Base-by-base conservation (phyloP, 805 yeast species). In the Martiniozyma abietophila region DNA sequence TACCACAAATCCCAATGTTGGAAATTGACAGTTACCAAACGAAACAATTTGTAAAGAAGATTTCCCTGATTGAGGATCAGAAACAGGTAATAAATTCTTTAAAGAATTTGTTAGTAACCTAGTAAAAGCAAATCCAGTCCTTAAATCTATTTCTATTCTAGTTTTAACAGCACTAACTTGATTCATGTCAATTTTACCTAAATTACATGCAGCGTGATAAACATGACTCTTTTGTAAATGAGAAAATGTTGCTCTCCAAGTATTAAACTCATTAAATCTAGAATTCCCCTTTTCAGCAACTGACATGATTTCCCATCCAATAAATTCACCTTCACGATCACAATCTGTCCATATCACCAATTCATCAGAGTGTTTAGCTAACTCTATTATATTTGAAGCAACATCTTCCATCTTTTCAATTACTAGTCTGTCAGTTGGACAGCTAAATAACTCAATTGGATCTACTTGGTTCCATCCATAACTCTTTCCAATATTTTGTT, bases 341-440 rank as follows among this genome's bases (percentile, higher is more conserved):
- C 98, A 92, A 67, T 92, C 99, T 1, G 98, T 92, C 97, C 98
- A 92, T 6, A 92, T 84, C 82, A 85, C 83, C 35, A 92, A 58
- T 25, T 61, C 61, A 34, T 74, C 71, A 5, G 83, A 71, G 14
- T 49, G 49, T 26, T 76, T 54, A 4, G 86, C 81, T 50, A 85
- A 85, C 4, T 55, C 55, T 20, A 68, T 54, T 31, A 92, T 84
- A 50, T 89, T 92, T 8, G 62, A 57, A 3, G 78, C 78, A 16
- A 85, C 49, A 38, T 65, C 66, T 62, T n/a, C 50, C 5, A 80
- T 53, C 17, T 25, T 21, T 8, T 27, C 18, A 17, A 10, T 16
- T 6, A 36, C 34, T 11, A 24, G 24, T 8, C 29, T 25, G 10
- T 36, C 37, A 4, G 40, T 8, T 1, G 89, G 84, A 3, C 88